phyloP scores from a whole-genome alignment of 2,329 filamentous ascomycete genomes.

The Pestalotiopsis sp. region DNA sequence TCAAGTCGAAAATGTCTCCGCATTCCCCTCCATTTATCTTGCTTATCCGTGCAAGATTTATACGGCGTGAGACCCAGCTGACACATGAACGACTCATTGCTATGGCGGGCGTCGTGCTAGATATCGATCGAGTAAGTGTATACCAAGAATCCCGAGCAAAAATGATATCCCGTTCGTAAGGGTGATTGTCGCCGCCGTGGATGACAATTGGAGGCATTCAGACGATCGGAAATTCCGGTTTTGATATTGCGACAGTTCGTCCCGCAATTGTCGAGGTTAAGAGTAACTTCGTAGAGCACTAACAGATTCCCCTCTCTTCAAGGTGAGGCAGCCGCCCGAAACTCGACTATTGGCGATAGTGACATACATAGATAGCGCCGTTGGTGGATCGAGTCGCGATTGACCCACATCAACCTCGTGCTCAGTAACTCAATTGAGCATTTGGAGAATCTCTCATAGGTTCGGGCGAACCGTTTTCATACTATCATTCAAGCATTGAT shows the following conservation, averaged over 20 bases:
- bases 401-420: not conserved
- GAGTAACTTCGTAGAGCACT: not conserved
- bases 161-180: not conserved
- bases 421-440: not conserved
- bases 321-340: not conserved
- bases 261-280: not conserved
- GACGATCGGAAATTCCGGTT: not conserved
- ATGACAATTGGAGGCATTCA: not conserved
- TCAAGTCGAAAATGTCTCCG: not conserved
- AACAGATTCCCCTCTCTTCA: not conserved
- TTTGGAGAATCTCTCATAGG: not conserved
- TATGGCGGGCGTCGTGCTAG: not conserved
- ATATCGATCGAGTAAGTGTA: not conserved
- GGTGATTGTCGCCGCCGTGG: not conserved
- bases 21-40: not conserved
- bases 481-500: not conserved
- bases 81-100: not conserved
- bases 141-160: not conserved
- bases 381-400: not conserved
- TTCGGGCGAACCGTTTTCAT: not conserved
- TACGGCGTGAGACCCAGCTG: not conserved
- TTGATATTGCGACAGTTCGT: not conserved
- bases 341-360: not conserved
- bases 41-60: not conserved
- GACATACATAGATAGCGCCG: not conserved